Evolutionary conservation across 345 rosid genomes (phyloP).

Genomic region (Brassica rapa): DNA sequence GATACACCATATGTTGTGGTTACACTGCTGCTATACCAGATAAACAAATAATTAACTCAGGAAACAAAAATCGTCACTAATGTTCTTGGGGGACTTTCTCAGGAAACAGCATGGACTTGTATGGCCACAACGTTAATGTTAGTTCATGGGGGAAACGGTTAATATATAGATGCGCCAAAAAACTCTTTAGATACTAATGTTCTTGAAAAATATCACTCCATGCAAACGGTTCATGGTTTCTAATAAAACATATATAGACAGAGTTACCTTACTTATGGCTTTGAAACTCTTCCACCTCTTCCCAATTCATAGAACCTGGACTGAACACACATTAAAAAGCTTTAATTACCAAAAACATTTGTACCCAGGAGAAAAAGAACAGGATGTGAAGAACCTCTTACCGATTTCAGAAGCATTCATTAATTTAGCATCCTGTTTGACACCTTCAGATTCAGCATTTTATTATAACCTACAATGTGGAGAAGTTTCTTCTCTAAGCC

Average conservation of each 20-base stretch:
- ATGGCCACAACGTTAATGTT: too few relatives aligned
- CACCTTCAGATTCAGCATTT: too few relatives aligned
- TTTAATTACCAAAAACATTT: background rate
- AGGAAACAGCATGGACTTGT: too few relatives aligned
- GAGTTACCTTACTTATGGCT: background rate
- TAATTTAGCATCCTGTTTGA: background rate
- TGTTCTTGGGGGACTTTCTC: too few relatives aligned
- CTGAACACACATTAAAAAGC: background rate
- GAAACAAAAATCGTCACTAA: too few relatives aligned
- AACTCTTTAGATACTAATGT: background rate
- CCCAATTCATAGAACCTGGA: background rate
- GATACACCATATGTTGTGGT: too few relatives aligned
- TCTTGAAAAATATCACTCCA: background rate
- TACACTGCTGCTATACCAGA: too few relatives aligned
- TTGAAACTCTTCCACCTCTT: background rate
- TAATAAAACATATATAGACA: background rate
- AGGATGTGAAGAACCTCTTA: background rate
- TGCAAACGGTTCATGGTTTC: background rate
- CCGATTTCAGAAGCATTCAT: background rate
- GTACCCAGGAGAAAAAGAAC: background rate
- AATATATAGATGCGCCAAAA: too few relatives aligned
- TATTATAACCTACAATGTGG: background rate
- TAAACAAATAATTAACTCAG: too few relatives aligned
- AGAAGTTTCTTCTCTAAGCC: slow-evolving; percentile 84
- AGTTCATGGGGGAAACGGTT: too few relatives aligned